phyloP scores from a whole-genome alignment of 2,329 filamentous ascomycete species.

The Penicillium sp. region DNA sequence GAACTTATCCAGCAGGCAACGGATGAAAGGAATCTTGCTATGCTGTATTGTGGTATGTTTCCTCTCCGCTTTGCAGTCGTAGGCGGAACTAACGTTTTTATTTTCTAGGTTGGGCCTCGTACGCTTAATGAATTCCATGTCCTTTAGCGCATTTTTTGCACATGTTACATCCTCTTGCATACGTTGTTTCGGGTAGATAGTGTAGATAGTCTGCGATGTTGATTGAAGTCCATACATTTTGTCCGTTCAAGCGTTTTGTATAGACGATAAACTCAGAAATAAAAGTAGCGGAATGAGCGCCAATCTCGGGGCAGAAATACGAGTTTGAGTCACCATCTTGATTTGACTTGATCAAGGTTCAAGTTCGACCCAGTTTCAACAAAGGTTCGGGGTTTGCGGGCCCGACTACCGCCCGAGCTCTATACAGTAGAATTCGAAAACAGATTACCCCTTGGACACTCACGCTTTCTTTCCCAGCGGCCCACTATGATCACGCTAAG shows the following conservation, averaged over 20 bases:
- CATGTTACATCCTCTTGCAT: background rate
- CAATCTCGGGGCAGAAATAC: background rate
- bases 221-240: background rate
- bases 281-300: background rate
- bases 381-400: background rate
- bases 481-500: too few species aligned
- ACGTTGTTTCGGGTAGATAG: background rate
- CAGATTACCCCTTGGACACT: too few species aligned
- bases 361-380: background rate
- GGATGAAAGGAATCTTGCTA: slow-evolving; percentile 87
- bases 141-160: background rate
- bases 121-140: slow-evolving; percentile 8
- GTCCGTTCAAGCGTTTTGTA: background rate
- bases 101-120: slow-evolving; percentile 16
- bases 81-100: slow-evolving; percentile 2
- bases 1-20: slow-evolving; percentile 95
- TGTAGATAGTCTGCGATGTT: background rate
- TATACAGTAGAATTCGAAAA: background rate
- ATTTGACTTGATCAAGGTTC: background rate
- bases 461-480: too few species aligned
- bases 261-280: background rate
- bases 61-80: too few species aligned
- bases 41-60: slow-evolving; percentile 71
- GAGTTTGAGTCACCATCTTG: background rate
- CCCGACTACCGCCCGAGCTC: background rate